phyloP scores from a whole-genome alignment of 345 rosid species.

The Aethionema arabicum region DNA sequence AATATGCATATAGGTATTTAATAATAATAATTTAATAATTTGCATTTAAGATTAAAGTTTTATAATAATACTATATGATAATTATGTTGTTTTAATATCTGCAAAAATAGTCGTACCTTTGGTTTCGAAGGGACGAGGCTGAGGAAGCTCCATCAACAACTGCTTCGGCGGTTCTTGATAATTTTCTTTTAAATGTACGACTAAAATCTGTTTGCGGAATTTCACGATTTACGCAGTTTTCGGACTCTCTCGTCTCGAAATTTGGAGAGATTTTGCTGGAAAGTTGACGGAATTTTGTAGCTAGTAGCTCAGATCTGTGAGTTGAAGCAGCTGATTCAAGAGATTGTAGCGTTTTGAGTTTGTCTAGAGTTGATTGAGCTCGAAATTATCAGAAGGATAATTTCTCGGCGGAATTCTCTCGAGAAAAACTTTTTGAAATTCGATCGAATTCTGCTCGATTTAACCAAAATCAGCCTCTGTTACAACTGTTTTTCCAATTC shows the following conservation, averaged over 20 bases:
- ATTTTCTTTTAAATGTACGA: slow-evolving; percentile 7
- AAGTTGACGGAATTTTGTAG: background rate
- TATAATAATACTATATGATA: background rate
- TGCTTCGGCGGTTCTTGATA: slow-evolving; percentile 13
- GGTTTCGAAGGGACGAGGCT: slow-evolving; percentile 60
- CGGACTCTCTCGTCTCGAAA: background rate
- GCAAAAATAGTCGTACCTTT: slow-evolving; percentile 51
- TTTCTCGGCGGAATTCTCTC: slow-evolving; percentile 38
- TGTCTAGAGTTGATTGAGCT: slow-evolving; percentile 3
- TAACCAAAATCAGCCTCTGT: background rate
- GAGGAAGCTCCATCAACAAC: slow-evolving; percentile 81
- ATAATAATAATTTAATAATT: background rate
- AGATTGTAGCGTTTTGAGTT: background rate
- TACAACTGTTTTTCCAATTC: background rate
- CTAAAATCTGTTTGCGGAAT: slow-evolving; percentile 6
- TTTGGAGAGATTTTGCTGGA: background rate
- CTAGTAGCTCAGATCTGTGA: slow-evolving; percentile 45
- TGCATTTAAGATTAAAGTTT: no score
- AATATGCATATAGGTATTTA: background rate
- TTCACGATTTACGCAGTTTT: background rate
- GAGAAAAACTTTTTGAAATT: background rate
- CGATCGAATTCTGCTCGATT: slow-evolving; percentile 3
- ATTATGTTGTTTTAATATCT: background rate
- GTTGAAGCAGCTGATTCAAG: background rate
- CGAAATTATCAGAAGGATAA: slow-evolving; percentile 15